Evolutionary conservation across 176 grass and related monocot species (phyloP).

Genomic region (Luzula sylvatica): DNA sequence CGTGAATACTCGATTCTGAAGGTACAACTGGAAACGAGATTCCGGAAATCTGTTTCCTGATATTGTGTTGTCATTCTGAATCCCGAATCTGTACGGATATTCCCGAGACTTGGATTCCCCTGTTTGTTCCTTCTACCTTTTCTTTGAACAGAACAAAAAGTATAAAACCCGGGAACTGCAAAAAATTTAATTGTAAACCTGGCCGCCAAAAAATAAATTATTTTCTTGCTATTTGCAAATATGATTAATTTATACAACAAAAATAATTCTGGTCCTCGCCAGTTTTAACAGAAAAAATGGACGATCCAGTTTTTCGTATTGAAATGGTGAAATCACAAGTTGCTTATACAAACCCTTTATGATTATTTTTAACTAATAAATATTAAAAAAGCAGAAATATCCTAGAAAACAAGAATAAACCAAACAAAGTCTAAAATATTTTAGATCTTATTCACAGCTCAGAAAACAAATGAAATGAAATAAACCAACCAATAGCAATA

Average conservation of each 20-base stretch:
- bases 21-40: background rate
- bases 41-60: background rate
- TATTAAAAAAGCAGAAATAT: too few relatives aligned
- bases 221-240: background rate
- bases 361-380: too few relatives aligned
- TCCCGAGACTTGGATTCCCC: background rate
- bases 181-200: background rate
- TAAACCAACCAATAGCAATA: constrained; percentile 22
- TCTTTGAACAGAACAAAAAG: background rate
- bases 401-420: background rate
- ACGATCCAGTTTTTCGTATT: background rate
- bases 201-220: constrained; percentile 2
- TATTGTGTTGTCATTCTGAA: background rate
- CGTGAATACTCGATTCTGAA: background rate
- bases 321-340: background rate
- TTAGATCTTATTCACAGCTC: constrained; percentile 29
- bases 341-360: too few relatives aligned
- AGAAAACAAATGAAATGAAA: constrained; percentile 9
- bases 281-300: background rate
- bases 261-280: background rate
- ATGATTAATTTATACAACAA: background rate
- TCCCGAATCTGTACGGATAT: constrained; percentile 1
- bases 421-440: background rate
- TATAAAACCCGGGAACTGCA: constrained; percentile 3
- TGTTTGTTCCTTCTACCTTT: background rate